Percentiles rank a stretch among this genome's conserved stretches.
phyloP scores from a whole-genome alignment of 2,329 filamentous ascomycete species.

The Purpureocillium lavendulum region DNA sequence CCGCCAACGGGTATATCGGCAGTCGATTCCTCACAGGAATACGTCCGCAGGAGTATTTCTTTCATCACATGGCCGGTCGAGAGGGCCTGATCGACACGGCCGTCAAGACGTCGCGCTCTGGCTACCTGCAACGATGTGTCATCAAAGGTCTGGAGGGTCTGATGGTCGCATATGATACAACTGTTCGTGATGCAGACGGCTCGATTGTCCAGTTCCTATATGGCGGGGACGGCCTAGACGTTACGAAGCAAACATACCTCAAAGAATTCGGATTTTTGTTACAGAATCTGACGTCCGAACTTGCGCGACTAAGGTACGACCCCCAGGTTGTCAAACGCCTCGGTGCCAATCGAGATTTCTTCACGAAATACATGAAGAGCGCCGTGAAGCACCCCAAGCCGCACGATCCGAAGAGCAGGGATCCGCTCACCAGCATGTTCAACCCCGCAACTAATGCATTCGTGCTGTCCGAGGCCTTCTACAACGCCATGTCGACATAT shows the following conservation, averaged over 20 bases:
- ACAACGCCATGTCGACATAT: slow-evolving; percentile 63
- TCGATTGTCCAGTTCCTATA: slow-evolving; percentile 92
- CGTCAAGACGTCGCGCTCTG: slow-evolving; percentile 95
- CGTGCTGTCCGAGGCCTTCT: slow-evolving; percentile 84
- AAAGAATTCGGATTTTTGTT: slow-evolving; percentile 85
- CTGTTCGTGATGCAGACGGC: slow-evolving; percentile 89
- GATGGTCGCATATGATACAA: slow-evolving; percentile 85
- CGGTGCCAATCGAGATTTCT: slow-evolving; percentile 46
- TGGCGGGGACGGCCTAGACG: slow-evolving; percentile 90
- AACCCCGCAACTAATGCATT: slow-evolving; percentile 73
- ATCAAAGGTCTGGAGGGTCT: slow-evolving; percentile 98
- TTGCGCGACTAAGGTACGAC: slow-evolving; percentile 65
- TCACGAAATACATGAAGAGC: slow-evolving; percentile 73
- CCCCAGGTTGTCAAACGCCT: slow-evolving; percentile 36
- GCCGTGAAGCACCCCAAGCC: slow-evolving; percentile 64
- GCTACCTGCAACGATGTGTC: slow-evolving; percentile 91
- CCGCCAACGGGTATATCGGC: slow-evolving; percentile 87
- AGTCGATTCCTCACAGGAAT: slow-evolving; percentile 98
- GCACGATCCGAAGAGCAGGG: slow-evolving; percentile 49
- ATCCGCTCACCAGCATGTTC: slow-evolving; percentile 66
- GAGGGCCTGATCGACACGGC: slow-evolving; percentile 98
- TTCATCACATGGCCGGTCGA: slow-evolving; percentile 98
- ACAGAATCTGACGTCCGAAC: slow-evolving; percentile 74
- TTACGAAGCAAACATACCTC: slow-evolving; percentile 88
- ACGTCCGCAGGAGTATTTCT: slow-evolving; percentile 95